phyloP scores from a whole-genome alignment of 768 basidiomycete genomes.

The Russula vinacea region DNA sequence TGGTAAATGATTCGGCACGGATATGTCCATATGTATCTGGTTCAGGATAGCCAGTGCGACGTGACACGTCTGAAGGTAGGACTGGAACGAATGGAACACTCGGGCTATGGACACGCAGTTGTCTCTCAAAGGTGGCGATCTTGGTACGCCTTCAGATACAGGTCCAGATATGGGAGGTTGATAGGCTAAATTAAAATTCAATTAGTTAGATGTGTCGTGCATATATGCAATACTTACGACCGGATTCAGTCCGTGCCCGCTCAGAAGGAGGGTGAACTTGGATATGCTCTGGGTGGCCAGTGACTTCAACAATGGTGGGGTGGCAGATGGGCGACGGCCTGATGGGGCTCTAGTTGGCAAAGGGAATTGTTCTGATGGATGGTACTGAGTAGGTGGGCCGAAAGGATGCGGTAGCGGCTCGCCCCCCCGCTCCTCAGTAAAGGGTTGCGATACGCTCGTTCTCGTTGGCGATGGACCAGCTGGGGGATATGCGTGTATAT shows the following conservation, averaged over 20 bases:
- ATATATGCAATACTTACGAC: slow-evolving; percentile 14
- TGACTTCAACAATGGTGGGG: slow-evolving; percentile 24
- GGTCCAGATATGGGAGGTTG: slow-evolving; percentile 21
- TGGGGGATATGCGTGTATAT: slow-evolving; percentile 11
- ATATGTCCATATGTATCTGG: slow-evolving; percentile 15
- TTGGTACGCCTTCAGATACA: not conserved
- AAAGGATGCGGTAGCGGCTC: slow-evolving; percentile 22
- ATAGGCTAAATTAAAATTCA: slow-evolving; percentile 6
- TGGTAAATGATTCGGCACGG: slow-evolving; percentile 7
- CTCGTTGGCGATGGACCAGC: slow-evolving; percentile 6
- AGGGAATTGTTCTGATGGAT: slow-evolving; percentile 7
- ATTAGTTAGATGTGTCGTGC: not conserved
- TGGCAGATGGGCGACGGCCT: slow-evolving; percentile 12
- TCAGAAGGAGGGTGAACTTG: slow-evolving; percentile 15
- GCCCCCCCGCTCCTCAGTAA: slow-evolving; percentile 7
- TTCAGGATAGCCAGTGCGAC: not conserved
- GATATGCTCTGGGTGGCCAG: slow-evolving; percentile 19
- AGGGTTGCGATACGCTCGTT: not conserved
- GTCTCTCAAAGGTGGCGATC: slow-evolving; percentile 13
- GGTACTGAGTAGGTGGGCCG: slow-evolving; percentile 5
- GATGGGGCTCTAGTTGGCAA: slow-evolving; percentile 10
- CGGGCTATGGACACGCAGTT: slow-evolving; percentile 2
- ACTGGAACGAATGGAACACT: slow-evolving; percentile 10
- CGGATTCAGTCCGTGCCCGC: slow-evolving; percentile 6
- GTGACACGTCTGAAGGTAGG: not conserved